Percentiles rank a stretch among this genome's conserved stretches.
Conservation (phyloP, 352 stramenopile species). For the Globisporangium cederbergense region DNA sequence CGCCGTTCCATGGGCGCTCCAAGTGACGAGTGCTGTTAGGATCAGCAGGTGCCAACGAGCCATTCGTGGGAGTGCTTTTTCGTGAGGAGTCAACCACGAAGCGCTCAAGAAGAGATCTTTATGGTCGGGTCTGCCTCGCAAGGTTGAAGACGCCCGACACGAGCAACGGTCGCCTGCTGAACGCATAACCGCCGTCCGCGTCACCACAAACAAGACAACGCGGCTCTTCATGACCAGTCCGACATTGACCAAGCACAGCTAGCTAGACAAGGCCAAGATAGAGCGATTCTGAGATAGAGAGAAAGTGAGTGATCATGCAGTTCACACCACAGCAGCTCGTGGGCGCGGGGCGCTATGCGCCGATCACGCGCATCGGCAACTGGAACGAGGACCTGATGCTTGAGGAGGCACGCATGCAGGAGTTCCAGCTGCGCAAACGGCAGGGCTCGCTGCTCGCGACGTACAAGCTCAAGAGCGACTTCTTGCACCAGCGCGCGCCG, state of each 20-base stretch:
- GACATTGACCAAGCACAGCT: background rate
- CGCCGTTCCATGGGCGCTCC: background rate
- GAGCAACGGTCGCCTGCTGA: conserved; percentile 2
- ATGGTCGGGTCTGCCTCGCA: background rate
- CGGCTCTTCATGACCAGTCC: conserved; percentile 2
- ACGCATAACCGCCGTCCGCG: conserved; percentile 2
- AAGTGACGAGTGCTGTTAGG: background rate
- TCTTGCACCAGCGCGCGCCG: conserved; percentile 63
- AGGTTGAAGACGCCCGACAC: background rate
- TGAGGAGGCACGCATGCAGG: conserved; percentile 81
- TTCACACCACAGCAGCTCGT: conserved; percentile 90
- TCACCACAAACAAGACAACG: background rate
- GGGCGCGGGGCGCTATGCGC: conserved; percentile 74
- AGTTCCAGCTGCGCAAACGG: conserved; percentile 77
- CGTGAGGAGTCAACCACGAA: background rate
- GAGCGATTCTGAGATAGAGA: too few relatives aligned
- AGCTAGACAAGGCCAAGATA: too few relatives aligned
- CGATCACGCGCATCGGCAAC: conserved; percentile 81
- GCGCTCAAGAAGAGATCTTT: background rate
- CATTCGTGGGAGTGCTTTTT: background rate
- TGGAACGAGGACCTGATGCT: conserved; percentile 90
- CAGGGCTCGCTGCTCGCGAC: conserved; percentile 78
- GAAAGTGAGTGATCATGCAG: conserved; percentile 44
- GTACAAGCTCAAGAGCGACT: conserved; percentile 76
- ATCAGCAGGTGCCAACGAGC: background rate